Conservation (phyloP, 352 stramenopile genomes). For the Aphanomyces invadans region DNA sequence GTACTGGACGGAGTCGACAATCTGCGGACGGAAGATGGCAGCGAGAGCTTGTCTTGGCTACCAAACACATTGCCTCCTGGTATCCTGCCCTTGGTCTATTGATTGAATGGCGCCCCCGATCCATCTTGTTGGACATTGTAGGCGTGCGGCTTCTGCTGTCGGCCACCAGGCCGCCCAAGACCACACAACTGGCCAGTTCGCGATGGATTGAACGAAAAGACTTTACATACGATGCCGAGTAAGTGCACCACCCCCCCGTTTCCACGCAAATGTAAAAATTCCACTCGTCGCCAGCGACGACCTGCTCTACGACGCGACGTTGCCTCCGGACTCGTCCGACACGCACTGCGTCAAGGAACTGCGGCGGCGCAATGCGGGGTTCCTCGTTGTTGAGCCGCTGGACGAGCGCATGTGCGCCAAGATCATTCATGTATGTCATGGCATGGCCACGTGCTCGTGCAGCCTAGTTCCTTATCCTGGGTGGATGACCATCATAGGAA, state of each 20-base stretch:
- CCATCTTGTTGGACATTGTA: no score
- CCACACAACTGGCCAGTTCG: slow-evolving; percentile 34
- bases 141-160: slow-evolving; percentile 69
- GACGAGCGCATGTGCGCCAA: slow-evolving; percentile 54
- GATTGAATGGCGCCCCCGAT: no score
- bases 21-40: slow-evolving; percentile 69
- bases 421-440: slow-evolving; percentile 53
- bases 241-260: slow-evolving; percentile 18
- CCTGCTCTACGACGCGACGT: slow-evolving; percentile 51
- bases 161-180: slow-evolving; percentile 38
- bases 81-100: neutral
- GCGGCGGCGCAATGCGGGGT: slow-evolving; percentile 46
- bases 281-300: slow-evolving; percentile 38
- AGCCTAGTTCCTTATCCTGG: slow-evolving; percentile 16
- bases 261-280: no score
- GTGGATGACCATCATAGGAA: slow-evolving; percentile 15
- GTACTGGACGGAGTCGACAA: slow-evolving; percentile 76
- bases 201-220: slow-evolving; percentile 39
- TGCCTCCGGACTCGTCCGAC: slow-evolving; percentile 38
- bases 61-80: slow-evolving; percentile 53
- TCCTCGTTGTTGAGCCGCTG: slow-evolving; percentile 61
- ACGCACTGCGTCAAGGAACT: slow-evolving; percentile 69
- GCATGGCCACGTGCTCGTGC: no score
- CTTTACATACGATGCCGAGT: slow-evolving; percentile 58
- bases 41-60: slow-evolving; percentile 78